Evolutionary conservation across 1,139 yeast genomes (phyloP), one percentile per base, ranked within the genome.

Genomic region (Wickerhamiella infanticola): DNA sequence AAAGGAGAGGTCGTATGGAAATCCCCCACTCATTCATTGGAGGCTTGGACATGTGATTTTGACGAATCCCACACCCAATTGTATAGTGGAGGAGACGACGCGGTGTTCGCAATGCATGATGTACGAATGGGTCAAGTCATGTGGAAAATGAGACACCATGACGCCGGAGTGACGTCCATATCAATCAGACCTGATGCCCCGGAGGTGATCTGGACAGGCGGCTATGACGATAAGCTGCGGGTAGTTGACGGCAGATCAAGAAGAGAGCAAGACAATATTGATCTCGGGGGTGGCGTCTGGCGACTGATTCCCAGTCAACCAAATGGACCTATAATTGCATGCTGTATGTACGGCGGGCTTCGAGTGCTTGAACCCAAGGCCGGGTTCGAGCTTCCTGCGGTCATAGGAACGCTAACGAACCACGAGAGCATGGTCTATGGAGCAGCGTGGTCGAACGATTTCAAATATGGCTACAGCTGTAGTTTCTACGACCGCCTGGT

Each of bases 261-360:
- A 0, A 88, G 5, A 57, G 61, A 44, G 1, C 52, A 60, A 4
- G 59, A 66, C 24, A 65, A 66, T 43, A 64, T 68, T 37, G 74
- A 80, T 45, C 65, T 88, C 1, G 90, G 88, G 1, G 97, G 97
- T 5, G 98, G 98, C 1, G 97, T 88, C 3, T 90, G 98, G 98
- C 67, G 95, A 53, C 68, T 90, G 47, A 65, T 78, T 2, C 95
- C 95, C 2, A 67, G 73, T 37, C 79, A 81, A 0, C 47, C 51
- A 1, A 53, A 53, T 3, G 57, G 55, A 31, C 50, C 49, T 3
- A 55, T 88, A 0, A 65, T 88, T 45, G 77, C 79, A 0, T 88
- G 97, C 58, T 85, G 96, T 58, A 90, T 90, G 97, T 88, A 90
- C 57, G 90, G 85, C 55, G 98, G 98, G 11, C 95, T 95, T 0